A percentile compares a stretch with the other conserved stretches of the same genome.
These are phyloP conservation scores for Ganoderma sinense DNA, from an alignment of 1,284 basidiomycete species.

Conservation along the genomic window DNA sequence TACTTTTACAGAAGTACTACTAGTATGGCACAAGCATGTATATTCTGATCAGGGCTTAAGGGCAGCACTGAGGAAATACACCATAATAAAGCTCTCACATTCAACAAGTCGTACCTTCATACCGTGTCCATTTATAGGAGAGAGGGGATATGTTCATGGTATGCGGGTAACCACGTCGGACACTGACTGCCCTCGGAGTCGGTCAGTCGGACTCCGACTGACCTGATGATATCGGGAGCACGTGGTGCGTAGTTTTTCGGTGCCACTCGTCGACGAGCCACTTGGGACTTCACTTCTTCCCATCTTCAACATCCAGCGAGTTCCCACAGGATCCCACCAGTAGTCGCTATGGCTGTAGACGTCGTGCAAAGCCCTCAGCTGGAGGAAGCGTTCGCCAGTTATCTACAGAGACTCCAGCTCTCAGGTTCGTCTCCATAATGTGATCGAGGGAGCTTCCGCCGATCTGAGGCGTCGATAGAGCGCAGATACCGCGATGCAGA, in stretches of 20 bases:
- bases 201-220: too few species aligned
- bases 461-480: neutral
- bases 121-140: neutral
- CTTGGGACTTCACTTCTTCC: neutral
- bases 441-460: neutral
- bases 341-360: neutral
- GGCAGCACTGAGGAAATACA: too few species aligned
- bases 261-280: neutral
- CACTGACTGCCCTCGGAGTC: neutral
- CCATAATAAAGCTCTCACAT: too few species aligned
- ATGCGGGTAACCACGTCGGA: neutral
- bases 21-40: too few species aligned
- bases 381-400: neutral
- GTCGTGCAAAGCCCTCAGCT: neutral
- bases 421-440: neutral
- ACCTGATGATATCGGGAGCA: neutral
- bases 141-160: too few species aligned
- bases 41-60: too few species aligned
- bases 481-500: conserved; percentile 20
- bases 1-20: too few species aligned
- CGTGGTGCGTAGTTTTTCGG: neutral
- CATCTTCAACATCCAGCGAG: neutral
- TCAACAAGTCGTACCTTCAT: neutral
- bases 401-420: neutral
- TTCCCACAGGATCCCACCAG: neutral